Base-by-base conservation (phyloP, 2,329 filamentous ascomycete species). In the Sporothrix globosa region DNA sequence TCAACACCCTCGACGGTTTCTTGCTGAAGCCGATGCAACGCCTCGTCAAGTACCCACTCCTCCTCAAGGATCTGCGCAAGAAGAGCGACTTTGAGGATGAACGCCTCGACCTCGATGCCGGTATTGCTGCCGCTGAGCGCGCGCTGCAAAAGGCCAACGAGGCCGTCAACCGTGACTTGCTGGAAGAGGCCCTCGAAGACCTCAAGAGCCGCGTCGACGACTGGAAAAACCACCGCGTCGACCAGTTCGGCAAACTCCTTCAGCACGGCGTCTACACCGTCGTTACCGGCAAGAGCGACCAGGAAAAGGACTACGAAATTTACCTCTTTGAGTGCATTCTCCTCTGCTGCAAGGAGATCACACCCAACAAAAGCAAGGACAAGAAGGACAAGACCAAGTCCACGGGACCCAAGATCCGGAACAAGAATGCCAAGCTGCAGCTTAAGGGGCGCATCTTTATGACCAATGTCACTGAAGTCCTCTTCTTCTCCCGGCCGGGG, bases 401-500 rank as follows among this genome's bases (percentile, higher is more conserved):
- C 0, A 82, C 82, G 2, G 82, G 80, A 7, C 85, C 88, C 71
- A 92, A 89, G 79, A 78, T 80, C 61, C 81, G 82, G 60, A 88
- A 86, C 76, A 90, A 88, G 78, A 91, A 88, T 76, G 91, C 91
- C 54, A 97, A 95, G 80, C 85, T 98, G 72, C 94, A 97, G 80
- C 86, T 99, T 41, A 99, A 99, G 81, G 96, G 96, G 52, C 89
- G 96, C 67, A 99, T 99, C 76, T 98, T 97, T 82, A 98, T 99
- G 94, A 93, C 94, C 75, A 99, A 99, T 77, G 95, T 99, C 69
- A 98, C 94, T 52, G 93, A 97, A 79, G 90, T 97, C n/a, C 84
- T 97, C 54, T 94, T 91, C 21, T 84, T 96, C 72, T 89, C 91
- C 66, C 97, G 94, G 80, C 92, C 93, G 1, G 63, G 93, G 63